Percentiles rank a stretch among this genome's conserved stretches.
Conservation (phyloP, 345 rosid genomes). For the Murraya paniculata region DNA sequence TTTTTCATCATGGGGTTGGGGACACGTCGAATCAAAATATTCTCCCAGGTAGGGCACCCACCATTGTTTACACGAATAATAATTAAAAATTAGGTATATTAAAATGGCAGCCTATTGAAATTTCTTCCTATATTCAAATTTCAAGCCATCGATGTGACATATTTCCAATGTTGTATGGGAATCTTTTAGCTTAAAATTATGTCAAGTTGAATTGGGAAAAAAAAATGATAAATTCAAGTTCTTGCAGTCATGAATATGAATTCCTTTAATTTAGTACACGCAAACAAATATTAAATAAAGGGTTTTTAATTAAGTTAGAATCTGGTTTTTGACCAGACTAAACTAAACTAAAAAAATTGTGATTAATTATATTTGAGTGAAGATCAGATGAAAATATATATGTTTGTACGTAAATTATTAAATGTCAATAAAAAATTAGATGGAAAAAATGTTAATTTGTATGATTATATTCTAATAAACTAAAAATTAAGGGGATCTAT, state of each 20-base stretch:
- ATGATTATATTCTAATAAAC: too few relatives aligned
- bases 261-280: too few relatives aligned
- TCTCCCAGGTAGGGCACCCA: slow-evolving; percentile 11
- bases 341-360: too few relatives aligned
- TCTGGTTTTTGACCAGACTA: too few relatives aligned
- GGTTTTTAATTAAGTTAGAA: too few relatives aligned
- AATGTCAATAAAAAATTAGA: too few relatives aligned
- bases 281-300: too few relatives aligned
- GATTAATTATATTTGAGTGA: too few relatives aligned
- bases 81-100: not conserved
- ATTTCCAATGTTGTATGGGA: slow-evolving; percentile 20
- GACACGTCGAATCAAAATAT: slow-evolving; percentile 17
- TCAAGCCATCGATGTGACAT: slow-evolving; percentile 18
- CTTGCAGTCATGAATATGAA: not conserved
- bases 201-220: slow-evolving; percentile 3
- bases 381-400: too few relatives aligned
- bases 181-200: slow-evolving; percentile 17
- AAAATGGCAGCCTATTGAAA: not conserved
- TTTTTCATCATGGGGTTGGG: not conserved
- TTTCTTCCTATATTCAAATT: not conserved
- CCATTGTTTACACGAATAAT: not conserved
- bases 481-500: too few relatives aligned
- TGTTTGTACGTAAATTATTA: too few relatives aligned
- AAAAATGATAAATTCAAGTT: not conserved
- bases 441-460: too few relatives aligned